Conservation (phyloP, 2,329 filamentous ascomycete species). For the Cladosporium sp. region DNA sequence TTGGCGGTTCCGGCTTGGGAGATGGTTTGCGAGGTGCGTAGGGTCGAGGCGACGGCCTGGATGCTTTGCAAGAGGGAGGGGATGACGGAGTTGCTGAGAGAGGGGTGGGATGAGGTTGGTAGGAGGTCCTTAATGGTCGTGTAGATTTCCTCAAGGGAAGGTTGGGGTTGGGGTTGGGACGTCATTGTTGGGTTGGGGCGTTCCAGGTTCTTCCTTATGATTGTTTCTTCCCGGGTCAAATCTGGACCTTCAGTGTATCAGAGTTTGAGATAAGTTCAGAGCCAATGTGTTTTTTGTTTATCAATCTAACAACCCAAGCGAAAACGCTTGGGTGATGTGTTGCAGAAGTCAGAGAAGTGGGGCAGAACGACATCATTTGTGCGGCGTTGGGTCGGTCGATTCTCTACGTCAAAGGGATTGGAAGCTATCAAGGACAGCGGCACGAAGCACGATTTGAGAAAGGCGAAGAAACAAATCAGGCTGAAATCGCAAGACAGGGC, state of each 20-base stretch:
- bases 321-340: not conserved
- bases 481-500: too few relatives aligned
- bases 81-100: constrained; percentile 36
- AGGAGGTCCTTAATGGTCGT: not conserved
- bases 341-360: not conserved
- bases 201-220: too few relatives aligned
- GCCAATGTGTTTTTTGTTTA: too few relatives aligned
- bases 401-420: too few relatives aligned
- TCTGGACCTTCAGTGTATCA: too few relatives aligned
- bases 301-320: too few relatives aligned
- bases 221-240: too few relatives aligned
- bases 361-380: not conserved
- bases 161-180: not conserved
- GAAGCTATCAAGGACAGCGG: too few relatives aligned
- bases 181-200: not conserved
- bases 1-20: constrained; percentile 47
- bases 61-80: constrained; percentile 45
- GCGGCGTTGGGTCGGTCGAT: not conserved
- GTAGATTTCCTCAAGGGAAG: not conserved
- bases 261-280: too few relatives aligned
- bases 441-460: too few relatives aligned
- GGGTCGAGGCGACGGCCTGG: constrained; percentile 38
- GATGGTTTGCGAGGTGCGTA: constrained; percentile 43
- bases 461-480: too few relatives aligned
- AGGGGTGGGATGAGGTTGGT: not conserved